These are phyloP conservation scores for Colletotrichum kahawae DNA, from an alignment of 2,329 filamentous ascomycete genomes.

Conservation along the genomic window DNA sequence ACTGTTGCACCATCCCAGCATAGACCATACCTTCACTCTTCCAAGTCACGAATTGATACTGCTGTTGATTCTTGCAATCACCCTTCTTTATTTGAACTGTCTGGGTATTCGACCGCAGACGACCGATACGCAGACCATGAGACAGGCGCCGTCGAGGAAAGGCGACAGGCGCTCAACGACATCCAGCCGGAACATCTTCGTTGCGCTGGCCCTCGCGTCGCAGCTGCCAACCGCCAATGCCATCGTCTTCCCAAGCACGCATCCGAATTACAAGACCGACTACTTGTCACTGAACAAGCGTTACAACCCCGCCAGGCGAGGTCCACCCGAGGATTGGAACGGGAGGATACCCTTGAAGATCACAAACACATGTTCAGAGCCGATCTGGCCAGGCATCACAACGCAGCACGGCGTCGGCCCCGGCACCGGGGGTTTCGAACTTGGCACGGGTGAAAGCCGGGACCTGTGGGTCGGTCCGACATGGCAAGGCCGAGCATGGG, in stretches of 20 bases:
- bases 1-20: not conserved
- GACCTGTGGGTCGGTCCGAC: slow-evolving; percentile 71
- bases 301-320: slow-evolving; percentile 29
- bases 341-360: slow-evolving; percentile 66
- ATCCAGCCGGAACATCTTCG: not conserved
- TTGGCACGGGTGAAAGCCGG: slow-evolving; percentile 61
- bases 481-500: slow-evolving; percentile 86
- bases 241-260: slow-evolving; percentile 7
- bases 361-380: slow-evolving; percentile 73
- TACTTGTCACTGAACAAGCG: slow-evolving; percentile 31
- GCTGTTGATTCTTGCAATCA: not conserved
- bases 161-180: not conserved
- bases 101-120: not conserved
- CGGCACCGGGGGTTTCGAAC: slow-evolving; percentile 70
- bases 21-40: not conserved
- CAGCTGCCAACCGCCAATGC: not conserved
- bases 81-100: not conserved
- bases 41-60: not conserved
- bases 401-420: slow-evolving; percentile 76
- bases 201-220: not conserved
- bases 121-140: not conserved
- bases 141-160: not conserved
- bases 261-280: slow-evolving; percentile 19
- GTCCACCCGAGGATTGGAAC: slow-evolving; percentile 35
- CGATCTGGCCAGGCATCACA: slow-evolving; percentile 77